phyloP scores from a whole-genome alignment of 352 stramenopile species.

The Pythium volutum region DNA sequence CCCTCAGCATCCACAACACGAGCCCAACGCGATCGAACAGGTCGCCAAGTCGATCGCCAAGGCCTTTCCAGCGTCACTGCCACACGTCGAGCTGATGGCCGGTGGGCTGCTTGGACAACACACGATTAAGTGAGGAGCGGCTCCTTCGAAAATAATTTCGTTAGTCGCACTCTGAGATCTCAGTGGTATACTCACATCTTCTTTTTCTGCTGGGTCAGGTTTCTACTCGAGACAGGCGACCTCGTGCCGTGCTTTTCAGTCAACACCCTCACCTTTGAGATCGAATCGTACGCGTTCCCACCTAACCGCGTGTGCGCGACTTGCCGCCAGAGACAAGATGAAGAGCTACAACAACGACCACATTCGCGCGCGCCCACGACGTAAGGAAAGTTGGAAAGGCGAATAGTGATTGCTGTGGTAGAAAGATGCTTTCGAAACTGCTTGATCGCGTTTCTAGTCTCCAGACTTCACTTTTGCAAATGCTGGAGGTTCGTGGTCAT shows the following conservation, averaged over 20 bases:
- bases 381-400: background rate
- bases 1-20: too few species aligned
- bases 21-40: too few species aligned
- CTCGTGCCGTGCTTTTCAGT: constrained; percentile 41
- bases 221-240: constrained; percentile 33
- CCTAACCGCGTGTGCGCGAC: constrained; percentile 25
- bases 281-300: constrained; percentile 37
- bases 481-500: constrained; percentile 53
- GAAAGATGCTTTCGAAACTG: background rate
- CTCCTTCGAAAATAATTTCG: background rate
- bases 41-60: constrained; percentile 34
- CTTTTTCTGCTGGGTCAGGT: constrained; percentile 24
- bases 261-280: constrained; percentile 34
- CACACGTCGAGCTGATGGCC: constrained; percentile 35
- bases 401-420: background rate
- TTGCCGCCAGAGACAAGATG: constrained; percentile 34
- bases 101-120: constrained; percentile 37
- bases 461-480: constrained; percentile 23
- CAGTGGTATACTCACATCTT: constrained; percentile 5
- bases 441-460: background rate
- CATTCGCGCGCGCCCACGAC: background rate
- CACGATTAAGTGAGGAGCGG: constrained; percentile 32
- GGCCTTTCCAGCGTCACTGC: constrained; percentile 34
- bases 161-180: constrained; percentile 1
- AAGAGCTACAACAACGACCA: constrained; percentile 18